Evolutionary conservation across 176 grass and related monocot species (phyloP).

Genomic region (Saccharum spontaneum): DNA sequence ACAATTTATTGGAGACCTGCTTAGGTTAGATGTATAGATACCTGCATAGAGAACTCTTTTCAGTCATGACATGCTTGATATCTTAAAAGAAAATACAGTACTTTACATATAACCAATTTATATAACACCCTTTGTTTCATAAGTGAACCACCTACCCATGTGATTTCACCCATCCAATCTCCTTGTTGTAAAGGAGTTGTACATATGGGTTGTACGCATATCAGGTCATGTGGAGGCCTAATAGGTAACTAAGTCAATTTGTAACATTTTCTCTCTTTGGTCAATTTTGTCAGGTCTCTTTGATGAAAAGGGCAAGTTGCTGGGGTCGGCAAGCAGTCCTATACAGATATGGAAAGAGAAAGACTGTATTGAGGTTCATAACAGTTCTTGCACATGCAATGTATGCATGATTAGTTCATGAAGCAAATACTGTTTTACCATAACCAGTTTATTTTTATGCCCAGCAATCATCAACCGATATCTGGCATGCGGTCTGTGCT

Average conservation of each 20-base stretch:
- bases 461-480: slow-evolving; percentile 94
- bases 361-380: slow-evolving; percentile 82
- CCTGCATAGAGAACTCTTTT: not conserved
- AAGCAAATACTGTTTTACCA: not conserved
- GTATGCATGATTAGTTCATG: not conserved
- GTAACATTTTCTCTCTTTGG: not conserved
- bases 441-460: slow-evolving; percentile 15
- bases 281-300: slow-evolving; percentile 59
- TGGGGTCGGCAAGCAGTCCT: slow-evolving; percentile 76
- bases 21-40: not conserved
- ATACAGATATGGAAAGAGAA: slow-evolving; percentile 99
- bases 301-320: slow-evolving; percentile 68
- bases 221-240: not conserved
- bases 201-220: not conserved
- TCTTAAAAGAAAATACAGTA: not conserved
- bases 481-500: slow-evolving; percentile 89
- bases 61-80: not conserved
- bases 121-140: not conserved
- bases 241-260: not conserved
- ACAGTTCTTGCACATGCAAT: not conserved
- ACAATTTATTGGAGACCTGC: not conserved
- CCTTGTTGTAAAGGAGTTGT: not conserved
- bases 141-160: not conserved
- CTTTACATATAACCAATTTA: not conserved
- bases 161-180: not conserved